phyloP scores from a whole-genome alignment of 1,284 basidiomycete species.

The Tilletia setariae region DNA sequence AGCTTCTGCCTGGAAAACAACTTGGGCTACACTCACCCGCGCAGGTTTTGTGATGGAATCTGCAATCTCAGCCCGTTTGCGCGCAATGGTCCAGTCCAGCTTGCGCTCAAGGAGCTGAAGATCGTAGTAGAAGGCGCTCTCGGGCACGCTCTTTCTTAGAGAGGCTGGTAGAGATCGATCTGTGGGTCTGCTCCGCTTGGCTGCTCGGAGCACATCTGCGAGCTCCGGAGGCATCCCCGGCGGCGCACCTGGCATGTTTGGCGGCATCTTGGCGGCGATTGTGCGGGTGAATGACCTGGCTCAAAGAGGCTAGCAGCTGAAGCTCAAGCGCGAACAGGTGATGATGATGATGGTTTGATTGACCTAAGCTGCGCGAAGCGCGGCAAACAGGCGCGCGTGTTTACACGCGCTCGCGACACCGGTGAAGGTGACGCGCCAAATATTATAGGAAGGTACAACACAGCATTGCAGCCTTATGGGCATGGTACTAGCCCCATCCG shows the following conservation, averaged over 20 bases:
- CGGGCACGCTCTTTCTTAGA: slow-evolving; percentile 44
- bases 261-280: too few species aligned
- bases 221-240: slow-evolving; percentile 12
- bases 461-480: too few species aligned
- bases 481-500: too few species aligned
- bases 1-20: slow-evolving; percentile 18
- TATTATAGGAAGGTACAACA: too few species aligned
- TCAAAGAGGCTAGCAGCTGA: too few species aligned
- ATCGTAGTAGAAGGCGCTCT: slow-evolving; percentile 77
- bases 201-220: slow-evolving; percentile 42
- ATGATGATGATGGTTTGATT: too few species aligned
- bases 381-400: too few species aligned
- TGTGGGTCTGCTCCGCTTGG: slow-evolving; percentile 72
- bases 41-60: slow-evolving; percentile 53
- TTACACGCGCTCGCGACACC: too few species aligned
- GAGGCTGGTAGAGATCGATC: slow-evolving; percentile 68
- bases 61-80: slow-evolving; percentile 75
- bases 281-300: too few species aligned
- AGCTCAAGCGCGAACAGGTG: too few species aligned
- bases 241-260: not conserved
- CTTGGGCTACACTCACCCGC: slow-evolving; percentile 47
- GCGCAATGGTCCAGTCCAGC: slow-evolving; percentile 89
- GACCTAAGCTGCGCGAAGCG: too few species aligned
- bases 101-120: slow-evolving; percentile 83
- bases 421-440: too few species aligned